These are phyloP conservation scores for Boletus sp. DNA, from an alignment of 1,284 basidiomycete genomes.

Conservation along the genomic window DNA sequence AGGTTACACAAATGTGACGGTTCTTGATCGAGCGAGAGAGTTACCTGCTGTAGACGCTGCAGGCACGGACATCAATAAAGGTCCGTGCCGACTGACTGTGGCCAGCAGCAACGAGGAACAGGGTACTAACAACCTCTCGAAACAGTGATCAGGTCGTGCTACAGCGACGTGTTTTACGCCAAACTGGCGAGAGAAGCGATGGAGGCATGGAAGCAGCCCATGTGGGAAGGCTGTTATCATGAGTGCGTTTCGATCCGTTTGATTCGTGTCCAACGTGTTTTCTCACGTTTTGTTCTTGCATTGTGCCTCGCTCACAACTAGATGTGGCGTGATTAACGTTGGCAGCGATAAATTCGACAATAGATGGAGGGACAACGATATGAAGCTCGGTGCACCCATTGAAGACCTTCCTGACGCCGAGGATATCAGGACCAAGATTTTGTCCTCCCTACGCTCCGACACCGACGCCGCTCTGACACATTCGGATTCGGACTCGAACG, in stretches of 20 bases:
- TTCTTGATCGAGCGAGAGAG: constrained; percentile 63
- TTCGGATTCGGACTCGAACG: constrained; percentile 13
- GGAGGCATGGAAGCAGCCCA: constrained; percentile 58
- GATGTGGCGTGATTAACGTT: constrained; percentile 28
- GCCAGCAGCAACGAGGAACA: not conserved
- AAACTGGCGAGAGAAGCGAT: constrained; percentile 72
- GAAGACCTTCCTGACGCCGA: constrained; percentile 36
- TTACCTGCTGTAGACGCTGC: constrained; percentile 79
- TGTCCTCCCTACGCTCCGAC: constrained; percentile 20
- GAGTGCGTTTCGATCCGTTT: constrained; percentile 51
- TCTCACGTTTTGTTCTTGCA: not conserved
- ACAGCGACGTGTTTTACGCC: constrained; percentile 66
- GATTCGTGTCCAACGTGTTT: not conserved
- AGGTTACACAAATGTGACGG: constrained; percentile 64
- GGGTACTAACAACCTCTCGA: not conserved
- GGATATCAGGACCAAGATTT: constrained; percentile 25
- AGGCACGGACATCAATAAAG: constrained; percentile 82
- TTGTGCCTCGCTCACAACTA: not conserved
- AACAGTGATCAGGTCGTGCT: constrained; percentile 69
- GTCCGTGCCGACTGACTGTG: constrained; percentile 30
- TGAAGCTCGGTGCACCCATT: constrained; percentile 48
- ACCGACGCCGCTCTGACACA: not conserved
- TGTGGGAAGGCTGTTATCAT: constrained; percentile 75
- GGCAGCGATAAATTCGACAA: constrained; percentile 24
- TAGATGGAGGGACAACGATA: constrained; percentile 56